phyloP scores from a whole-genome alignment of 768 basidiomycete species.

The Lactifluus rugatus region DNA sequence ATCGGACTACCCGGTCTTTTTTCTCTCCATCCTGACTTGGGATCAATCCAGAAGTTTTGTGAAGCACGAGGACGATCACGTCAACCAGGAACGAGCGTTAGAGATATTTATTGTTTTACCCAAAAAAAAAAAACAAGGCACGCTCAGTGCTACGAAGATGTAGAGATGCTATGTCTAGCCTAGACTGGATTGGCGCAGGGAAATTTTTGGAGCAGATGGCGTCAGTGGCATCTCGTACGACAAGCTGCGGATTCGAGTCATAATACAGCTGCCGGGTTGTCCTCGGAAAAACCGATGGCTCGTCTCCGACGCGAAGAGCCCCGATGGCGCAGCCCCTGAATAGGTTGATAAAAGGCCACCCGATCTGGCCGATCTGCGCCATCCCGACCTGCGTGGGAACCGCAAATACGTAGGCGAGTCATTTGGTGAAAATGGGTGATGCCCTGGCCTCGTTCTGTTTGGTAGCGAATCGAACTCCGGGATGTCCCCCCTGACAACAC shows the following conservation, averaged over 20 bases:
- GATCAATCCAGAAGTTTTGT: background rate
- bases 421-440: background rate
- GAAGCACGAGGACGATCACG: constrained; percentile 11
- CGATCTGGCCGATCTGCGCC: constrained; percentile 17
- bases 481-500: constrained; percentile 9
- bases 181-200: constrained; percentile 6
- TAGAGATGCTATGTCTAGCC: background rate
- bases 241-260: constrained; percentile 1
- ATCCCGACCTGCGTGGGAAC: background rate
- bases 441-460: background rate
- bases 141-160: background rate
- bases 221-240: background rate
- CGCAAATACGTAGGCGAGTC: background rate
- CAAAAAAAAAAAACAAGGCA: background rate
- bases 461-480: background rate
- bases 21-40: background rate
- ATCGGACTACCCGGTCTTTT: constrained; percentile 2
- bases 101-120: background rate
- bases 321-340: constrained; percentile 12
- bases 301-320: constrained; percentile 14
- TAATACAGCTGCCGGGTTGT: background rate
- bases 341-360: constrained; percentile 14
- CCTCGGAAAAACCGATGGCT: constrained; percentile 15
- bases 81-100: background rate
- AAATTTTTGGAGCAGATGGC: background rate